phyloP scores from a whole-genome alignment of 2,329 filamentous ascomycete genomes.

The Neobulgaria alba region DNA sequence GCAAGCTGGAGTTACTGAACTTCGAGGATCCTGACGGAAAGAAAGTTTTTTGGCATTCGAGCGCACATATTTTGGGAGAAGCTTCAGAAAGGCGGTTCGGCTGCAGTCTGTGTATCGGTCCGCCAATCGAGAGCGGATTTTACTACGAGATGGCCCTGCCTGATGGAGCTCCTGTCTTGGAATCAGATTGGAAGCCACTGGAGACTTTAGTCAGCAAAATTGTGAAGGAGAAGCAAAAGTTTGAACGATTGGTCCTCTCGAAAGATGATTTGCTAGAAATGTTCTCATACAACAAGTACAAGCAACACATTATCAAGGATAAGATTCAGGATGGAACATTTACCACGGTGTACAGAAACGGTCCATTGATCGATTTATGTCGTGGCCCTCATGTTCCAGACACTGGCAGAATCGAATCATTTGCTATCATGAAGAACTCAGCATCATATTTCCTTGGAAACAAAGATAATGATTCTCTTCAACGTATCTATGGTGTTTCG shows the following conservation, averaged over 20 bases:
- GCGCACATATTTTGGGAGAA: constrained; percentile 92
- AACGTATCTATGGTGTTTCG: constrained; percentile 92
- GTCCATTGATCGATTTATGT: constrained; percentile 90
- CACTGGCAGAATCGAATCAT: constrained; percentile 88
- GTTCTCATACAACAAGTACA: constrained; percentile 98
- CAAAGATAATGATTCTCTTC: constrained; percentile 86
- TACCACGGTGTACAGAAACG: constrained; percentile 88
- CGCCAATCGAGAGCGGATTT: constrained; percentile 84
- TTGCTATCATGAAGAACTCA: constrained; percentile 77
- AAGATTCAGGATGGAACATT: constrained; percentile 82
- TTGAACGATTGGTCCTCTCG: constrained; percentile 79
- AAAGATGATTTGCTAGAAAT: constrained; percentile 91
- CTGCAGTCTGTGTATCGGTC: constrained; percentile 88
- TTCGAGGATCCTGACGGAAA: constrained; percentile 70
- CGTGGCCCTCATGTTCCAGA: constrained; percentile 90
- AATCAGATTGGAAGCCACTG: constrained; percentile 74
- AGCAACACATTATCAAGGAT: constrained; percentile 93
- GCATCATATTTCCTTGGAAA: constrained; percentile 89
- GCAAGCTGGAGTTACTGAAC: constrained; percentile 73
- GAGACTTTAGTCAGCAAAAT: constrained; percentile 74
- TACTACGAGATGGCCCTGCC: constrained; percentile 94
- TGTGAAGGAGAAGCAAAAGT: constrained; percentile 94
- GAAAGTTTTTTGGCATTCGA: constrained; percentile 97
- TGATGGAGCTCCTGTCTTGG: constrained; percentile 59
- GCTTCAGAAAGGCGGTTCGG: constrained; percentile 85